phyloP scores from a whole-genome alignment of 169 alveolate genomes.

The Cryptosporidium bovis region DNA sequence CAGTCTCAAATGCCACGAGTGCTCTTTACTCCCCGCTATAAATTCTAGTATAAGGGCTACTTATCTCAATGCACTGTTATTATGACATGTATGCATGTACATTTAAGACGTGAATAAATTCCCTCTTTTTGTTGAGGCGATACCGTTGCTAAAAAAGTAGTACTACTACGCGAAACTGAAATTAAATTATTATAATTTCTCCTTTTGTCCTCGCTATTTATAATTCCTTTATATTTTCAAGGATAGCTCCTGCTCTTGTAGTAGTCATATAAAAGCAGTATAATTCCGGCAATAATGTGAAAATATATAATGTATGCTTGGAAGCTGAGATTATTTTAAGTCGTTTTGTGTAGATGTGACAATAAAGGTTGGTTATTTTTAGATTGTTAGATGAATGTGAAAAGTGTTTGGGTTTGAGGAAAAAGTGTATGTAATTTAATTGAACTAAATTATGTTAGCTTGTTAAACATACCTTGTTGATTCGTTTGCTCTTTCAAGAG shows the following conservation, averaged over 20 bases:
- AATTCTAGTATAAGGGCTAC: too few relatives aligned
- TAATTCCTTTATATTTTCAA: too few relatives aligned
- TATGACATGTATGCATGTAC: too few relatives aligned
- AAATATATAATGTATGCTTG: constrained; percentile 23
- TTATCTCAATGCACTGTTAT: too few relatives aligned
- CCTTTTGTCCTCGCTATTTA: too few relatives aligned
- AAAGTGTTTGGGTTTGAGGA: not conserved
- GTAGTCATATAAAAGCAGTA: constrained; percentile 30
- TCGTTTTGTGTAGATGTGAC: not conserved
- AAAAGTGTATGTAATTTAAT: too few relatives aligned
- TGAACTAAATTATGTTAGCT: not conserved
- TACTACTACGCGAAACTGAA: not conserved
- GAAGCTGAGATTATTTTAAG: not conserved
- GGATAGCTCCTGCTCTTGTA: constrained; percentile 46
- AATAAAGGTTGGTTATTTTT: not conserved
- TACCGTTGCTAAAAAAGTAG: not conserved
- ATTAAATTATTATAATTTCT: not conserved
- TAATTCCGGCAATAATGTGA: constrained; percentile 35
- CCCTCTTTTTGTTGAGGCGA: not conserved
- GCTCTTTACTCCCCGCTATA: constrained; percentile 57
- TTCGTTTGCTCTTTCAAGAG: constrained; percentile 8
- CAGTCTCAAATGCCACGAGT: constrained; percentile 46
- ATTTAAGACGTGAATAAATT: too few relatives aligned
- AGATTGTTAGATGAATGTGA: not conserved
- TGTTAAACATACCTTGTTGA: constrained; percentile 27